phyloP scores from a whole-genome alignment of 1,139 yeast genomes.

The Hansenula anomala region DNA sequence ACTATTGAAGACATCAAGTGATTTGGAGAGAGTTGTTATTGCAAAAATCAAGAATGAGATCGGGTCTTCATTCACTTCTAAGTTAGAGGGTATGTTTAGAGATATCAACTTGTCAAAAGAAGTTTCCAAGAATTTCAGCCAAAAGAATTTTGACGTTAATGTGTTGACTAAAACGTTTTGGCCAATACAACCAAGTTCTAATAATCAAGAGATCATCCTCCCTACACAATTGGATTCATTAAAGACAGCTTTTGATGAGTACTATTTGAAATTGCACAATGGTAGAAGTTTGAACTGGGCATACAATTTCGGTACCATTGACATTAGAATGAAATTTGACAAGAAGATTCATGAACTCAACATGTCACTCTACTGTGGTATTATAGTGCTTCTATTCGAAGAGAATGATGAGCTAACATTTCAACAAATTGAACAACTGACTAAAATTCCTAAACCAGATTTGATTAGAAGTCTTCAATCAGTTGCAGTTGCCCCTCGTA shows the following conservation, averaged over 20 bases:
- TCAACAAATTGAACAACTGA: conserved; percentile 57
- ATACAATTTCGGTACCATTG: conserved; percentile 78
- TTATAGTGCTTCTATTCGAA: conserved; percentile 67
- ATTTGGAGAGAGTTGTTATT: conserved; percentile 67
- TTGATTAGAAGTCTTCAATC: conserved; percentile 77
- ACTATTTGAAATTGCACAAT: conserved; percentile 58
- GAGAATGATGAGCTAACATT: conserved; percentile 50
- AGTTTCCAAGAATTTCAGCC: conserved; percentile 48
- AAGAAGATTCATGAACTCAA: conserved; percentile 72
- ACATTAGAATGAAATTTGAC: conserved; percentile 63
- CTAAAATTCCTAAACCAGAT: conserved; percentile 71
- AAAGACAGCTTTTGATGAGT: conserved; percentile 38
- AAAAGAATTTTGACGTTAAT: conserved; percentile 38
- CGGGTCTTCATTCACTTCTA: conserved; percentile 76
- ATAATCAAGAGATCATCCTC: conserved; percentile 50
- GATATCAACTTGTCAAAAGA: conserved; percentile 72
- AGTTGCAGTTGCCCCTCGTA: conserved; percentile 78
- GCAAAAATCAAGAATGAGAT: conserved; percentile 70
- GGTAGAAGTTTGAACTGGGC: conserved; percentile 83
- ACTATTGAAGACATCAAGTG: conserved; percentile 50
- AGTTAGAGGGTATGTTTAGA: conserved; percentile 83
- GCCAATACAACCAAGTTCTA: conserved; percentile 54
- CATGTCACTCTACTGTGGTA: conserved; percentile 76
- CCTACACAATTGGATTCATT: conserved; percentile 42
- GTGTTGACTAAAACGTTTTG: conserved; percentile 54